Base-by-base conservation (phyloP, 2,329 filamentous ascomycete genomes). In the Proliferodiscus dingleyae region DNA sequence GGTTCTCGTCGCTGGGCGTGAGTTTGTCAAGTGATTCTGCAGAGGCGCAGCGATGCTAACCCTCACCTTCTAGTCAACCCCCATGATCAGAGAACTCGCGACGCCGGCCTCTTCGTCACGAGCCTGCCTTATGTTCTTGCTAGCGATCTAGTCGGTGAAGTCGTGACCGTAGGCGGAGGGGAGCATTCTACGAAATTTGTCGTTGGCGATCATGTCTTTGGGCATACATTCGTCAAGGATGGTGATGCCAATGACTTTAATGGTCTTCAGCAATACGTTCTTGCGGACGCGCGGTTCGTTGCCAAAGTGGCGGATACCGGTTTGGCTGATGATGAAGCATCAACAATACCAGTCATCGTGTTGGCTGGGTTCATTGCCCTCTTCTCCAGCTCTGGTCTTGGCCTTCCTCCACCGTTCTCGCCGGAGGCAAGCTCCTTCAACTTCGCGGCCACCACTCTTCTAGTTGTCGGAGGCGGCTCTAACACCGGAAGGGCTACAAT, bases 261-360 rank as follows among this genome's bases (percentile, higher is more conserved):
- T 3, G 69, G 64, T 2, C 53, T 70, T 5, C 68, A 71, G 45
- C 55, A 71, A 55, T 70, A 68, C 44, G 58, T 63, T 2, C 26
- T 68, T 18, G 43, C 64, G 10, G 64, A 69, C 41, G 55, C 56
- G 6, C 46, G 49, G 0, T 58, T 47, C 24, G 46, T 60, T 0
- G 58, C 62, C 7, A 61, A 62, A 26, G 58, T 71, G 15, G 66
- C 68, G 5, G 53, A 61, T 8, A 52, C 51, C 0, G 50, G 67
- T 28, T 61, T 53, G 1, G 63, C 65, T 23, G 61, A 67, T 45
- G 63, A 70, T 19, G 66, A 57, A 2, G 65, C 65, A 11, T 46
- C 68, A 1, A 66, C 68, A 0, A 61, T 56, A 4, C 71, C 70
- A 47, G 46, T 60, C n/a, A 50, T 66, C 22, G 58, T 67, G 6